Conservation (phyloP, 208 protist species). For the Crithidia expoeki region DNA sequence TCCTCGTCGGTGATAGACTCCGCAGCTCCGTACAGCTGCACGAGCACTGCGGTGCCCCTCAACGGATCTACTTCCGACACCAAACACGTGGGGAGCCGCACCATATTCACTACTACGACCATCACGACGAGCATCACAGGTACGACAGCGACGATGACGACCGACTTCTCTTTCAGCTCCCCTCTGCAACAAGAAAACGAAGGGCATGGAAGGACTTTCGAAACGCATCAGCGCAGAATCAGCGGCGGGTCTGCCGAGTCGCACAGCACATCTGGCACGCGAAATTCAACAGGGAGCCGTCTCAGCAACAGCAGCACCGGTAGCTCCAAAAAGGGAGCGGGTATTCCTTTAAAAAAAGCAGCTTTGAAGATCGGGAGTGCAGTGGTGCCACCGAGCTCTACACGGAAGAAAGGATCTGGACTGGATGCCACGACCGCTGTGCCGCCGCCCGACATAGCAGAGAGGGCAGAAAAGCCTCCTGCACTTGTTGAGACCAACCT, state of each 20-base stretch:
- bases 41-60: slow-evolving; percentile 5
- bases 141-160: not conserved
- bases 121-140: not conserved
- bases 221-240: not conserved
- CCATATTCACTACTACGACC: not conserved
- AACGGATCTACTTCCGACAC: too few species aligned
- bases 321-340: not conserved
- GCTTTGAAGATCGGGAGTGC: not conserved
- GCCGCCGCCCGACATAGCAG: not conserved
- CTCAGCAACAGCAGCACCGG: slow-evolving; percentile 4
- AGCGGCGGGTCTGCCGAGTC: not conserved
- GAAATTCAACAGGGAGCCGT: not conserved
- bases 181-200: not conserved
- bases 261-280: not conserved
- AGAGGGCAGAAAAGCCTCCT: not conserved
- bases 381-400: not conserved
- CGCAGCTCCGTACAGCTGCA: slow-evolving; percentile 5
- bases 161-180: not conserved
- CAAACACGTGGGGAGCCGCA: not conserved
- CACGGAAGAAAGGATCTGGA: not conserved
- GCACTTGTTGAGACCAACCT: not conserved
- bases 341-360: not conserved
- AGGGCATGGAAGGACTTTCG: not conserved
- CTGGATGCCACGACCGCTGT: not conserved
- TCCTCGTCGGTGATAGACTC: not conserved